These are phyloP conservation scores for Catenaria anguillulae DNA, from an alignment of 371 early-diverging fungal genomes.

Conservation along the genomic window DNA sequence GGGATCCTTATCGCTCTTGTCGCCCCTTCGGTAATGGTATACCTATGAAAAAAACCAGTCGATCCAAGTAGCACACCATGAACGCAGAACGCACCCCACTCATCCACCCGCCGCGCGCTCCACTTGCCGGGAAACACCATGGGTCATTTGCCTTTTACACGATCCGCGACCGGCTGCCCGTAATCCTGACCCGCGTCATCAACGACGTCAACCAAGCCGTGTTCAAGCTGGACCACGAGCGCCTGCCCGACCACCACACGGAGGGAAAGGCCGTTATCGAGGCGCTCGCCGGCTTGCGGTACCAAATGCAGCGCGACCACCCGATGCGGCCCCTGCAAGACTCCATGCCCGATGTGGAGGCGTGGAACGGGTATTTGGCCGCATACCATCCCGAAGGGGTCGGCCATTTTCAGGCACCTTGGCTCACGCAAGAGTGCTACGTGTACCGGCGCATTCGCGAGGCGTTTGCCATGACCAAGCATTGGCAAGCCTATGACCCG, in stretches of 20 bases:
- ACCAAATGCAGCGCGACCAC: slow-evolving; percentile 49
- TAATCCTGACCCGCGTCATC: slow-evolving; percentile 57
- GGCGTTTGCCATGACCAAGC: slow-evolving; percentile 32
- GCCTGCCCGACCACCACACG: slow-evolving; percentile 22
- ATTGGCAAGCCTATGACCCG: slow-evolving; percentile 58
- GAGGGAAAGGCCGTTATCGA: slow-evolving; percentile 51
- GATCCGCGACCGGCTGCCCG: slow-evolving; percentile 58
- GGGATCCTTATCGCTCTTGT: too few relatives aligned
- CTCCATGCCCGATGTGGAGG: slow-evolving; percentile 28
- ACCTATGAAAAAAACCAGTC: too few relatives aligned
- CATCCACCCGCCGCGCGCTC: background rate
- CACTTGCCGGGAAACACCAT: slow-evolving; percentile 29
- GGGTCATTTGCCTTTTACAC: slow-evolving; percentile 64
- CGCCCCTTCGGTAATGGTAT: too few relatives aligned
- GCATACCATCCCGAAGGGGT: slow-evolving; percentile 28
- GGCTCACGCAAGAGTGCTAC: slow-evolving; percentile 8
- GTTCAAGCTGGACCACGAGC: slow-evolving; percentile 13
- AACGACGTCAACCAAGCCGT: slow-evolving; percentile 38
- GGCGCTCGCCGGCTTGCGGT: slow-evolving; percentile 40
- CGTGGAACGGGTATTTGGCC: slow-evolving; percentile 46
- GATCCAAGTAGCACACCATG: too few relatives aligned
- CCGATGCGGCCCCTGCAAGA: slow-evolving; percentile 34
- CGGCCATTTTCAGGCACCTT: slow-evolving; percentile 38
- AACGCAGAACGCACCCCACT: background rate
- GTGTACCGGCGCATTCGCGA: slow-evolving; percentile 61